A percentile compares a stretch with the other conserved stretches of the same genome.
Conservation (phyloP, 495 filamentous ascomycete genomes). For the Tetracladium setigerum region DNA sequence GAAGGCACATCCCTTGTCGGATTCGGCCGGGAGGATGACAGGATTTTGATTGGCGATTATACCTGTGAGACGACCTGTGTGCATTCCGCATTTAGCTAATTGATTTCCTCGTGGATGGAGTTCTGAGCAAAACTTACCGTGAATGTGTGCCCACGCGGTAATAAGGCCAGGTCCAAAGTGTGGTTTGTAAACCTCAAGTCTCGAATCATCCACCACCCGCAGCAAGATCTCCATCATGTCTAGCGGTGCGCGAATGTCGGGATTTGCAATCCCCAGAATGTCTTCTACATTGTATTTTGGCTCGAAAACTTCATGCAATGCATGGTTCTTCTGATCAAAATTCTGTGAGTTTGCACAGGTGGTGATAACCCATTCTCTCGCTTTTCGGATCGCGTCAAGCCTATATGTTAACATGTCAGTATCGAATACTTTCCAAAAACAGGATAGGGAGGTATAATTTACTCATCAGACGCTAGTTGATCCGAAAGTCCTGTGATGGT, state of each 20-base stretch:
- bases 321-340: slow-evolving; percentile 1
- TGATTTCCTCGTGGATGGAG: neutral
- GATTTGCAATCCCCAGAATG: slow-evolving; percentile 22
- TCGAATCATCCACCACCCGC: slow-evolving; percentile 26
- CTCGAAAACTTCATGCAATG: neutral
- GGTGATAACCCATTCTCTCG: slow-evolving; percentile 26
- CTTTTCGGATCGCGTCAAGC: slow-evolving; percentile 28
- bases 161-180: slow-evolving; percentile 26
- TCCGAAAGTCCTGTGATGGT: slow-evolving; percentile 26
- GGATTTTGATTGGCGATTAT: slow-evolving; percentile 28
- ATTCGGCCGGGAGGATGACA: slow-evolving; percentile 26
- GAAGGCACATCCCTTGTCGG: slow-evolving; percentile 24
- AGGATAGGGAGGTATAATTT: neutral
- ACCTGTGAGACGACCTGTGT: slow-evolving; percentile 22
- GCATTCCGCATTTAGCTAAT: neutral
- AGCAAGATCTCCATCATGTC: slow-evolving; percentile 28
- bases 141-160: slow-evolving; percentile 26
- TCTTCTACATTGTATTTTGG: slow-evolving; percentile 22
- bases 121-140: slow-evolving; percentile 14
- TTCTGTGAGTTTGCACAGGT: slow-evolving; percentile 6
- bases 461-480: slow-evolving; percentile 28
- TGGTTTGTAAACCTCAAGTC: slow-evolving; percentile 25
- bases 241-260: slow-evolving; percentile 27
- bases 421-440: neutral
- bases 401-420: slow-evolving; percentile 5